These are phyloP conservation scores for Macrophomina phaseolina DNA, from an alignment of 2,329 filamentous ascomycete genomes.

Conservation along the genomic window DNA sequence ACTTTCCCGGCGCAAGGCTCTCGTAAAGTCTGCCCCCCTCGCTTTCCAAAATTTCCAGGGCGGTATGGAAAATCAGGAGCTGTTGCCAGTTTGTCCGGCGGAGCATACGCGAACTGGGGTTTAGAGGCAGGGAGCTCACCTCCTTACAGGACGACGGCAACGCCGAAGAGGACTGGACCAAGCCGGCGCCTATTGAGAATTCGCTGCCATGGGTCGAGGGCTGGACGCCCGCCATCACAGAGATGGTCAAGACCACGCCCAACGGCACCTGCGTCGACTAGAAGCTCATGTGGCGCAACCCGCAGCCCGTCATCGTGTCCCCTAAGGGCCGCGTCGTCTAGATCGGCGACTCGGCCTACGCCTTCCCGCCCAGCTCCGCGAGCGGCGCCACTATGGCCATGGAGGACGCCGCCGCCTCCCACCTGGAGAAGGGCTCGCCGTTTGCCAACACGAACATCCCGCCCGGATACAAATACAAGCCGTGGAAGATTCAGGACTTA, in stretches of 20 bases:
- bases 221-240: constrained; percentile 43
- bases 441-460: background rate
- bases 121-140: no score
- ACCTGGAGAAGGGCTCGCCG: background rate
- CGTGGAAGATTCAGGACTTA: background rate
- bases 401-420: constrained; percentile 47
- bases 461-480: background rate
- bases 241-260: constrained; percentile 44
- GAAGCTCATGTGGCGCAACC: constrained; percentile 62
- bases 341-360: constrained; percentile 61
- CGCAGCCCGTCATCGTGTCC: constrained; percentile 59
- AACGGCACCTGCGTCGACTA: constrained; percentile 53
- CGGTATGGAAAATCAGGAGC: no score
- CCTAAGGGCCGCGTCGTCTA: constrained; percentile 56
- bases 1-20: no score
- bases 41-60: no score
- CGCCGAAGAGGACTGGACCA: background rate
- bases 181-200: background rate
- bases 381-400: constrained; percentile 62
- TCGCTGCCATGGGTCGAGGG: constrained; percentile 31
- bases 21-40: no score
- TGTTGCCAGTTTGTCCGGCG: no score
- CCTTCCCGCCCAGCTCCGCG: constrained; percentile 60
- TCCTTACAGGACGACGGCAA: background rate
- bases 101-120: no score